Conservation (phyloP, 768 basidiomycete species). For the Termitomyces sp. region DNA sequence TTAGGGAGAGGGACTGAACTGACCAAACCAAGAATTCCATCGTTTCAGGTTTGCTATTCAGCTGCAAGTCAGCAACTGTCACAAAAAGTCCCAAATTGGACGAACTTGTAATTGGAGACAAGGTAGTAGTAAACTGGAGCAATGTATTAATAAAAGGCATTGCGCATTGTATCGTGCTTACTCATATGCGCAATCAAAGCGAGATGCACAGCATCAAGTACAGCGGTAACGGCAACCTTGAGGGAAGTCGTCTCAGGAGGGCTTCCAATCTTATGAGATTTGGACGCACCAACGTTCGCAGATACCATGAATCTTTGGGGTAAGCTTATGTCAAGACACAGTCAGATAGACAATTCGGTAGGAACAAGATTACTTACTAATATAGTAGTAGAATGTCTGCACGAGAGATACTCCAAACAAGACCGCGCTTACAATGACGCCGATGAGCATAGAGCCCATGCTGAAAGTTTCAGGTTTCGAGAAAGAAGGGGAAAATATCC, state of each 20-base stretch:
- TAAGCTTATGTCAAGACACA: slow-evolving; percentile 6
- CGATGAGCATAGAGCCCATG: slow-evolving; percentile 16
- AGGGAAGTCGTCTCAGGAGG: neutral
- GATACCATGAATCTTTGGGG: slow-evolving; percentile 14
- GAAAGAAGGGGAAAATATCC: neutral
- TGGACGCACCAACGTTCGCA: slow-evolving; percentile 8
- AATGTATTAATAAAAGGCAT: neutral
- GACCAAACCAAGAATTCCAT: slow-evolving; percentile 23
- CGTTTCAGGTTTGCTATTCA: slow-evolving; percentile 16
- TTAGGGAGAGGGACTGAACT: neutral
- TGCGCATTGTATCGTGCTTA: slow-evolving; percentile 14
- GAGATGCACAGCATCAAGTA: slow-evolving; percentile 45
- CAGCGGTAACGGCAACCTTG: slow-evolving; percentile 33
- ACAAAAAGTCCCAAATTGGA: neutral
- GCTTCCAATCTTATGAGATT: neutral
- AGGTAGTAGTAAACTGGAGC: slow-evolving; percentile 15
- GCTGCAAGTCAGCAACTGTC: neutral
- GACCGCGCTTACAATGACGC: slow-evolving; percentile 15
- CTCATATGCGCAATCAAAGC: slow-evolving; percentile 39
- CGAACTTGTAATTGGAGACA: slow-evolving; percentile 15
- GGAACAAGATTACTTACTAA: slow-evolving; percentile 3
- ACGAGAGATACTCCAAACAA: slow-evolving; percentile 15
- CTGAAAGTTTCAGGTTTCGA: slow-evolving; percentile 1
- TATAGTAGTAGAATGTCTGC: slow-evolving; percentile 17
- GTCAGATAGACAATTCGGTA: neutral